Evolutionary conservation across 371 early-diverging fungal species (phyloP), one percentile per base, ranked within the genome.

Genomic region (Mortierella sp.): DNA sequence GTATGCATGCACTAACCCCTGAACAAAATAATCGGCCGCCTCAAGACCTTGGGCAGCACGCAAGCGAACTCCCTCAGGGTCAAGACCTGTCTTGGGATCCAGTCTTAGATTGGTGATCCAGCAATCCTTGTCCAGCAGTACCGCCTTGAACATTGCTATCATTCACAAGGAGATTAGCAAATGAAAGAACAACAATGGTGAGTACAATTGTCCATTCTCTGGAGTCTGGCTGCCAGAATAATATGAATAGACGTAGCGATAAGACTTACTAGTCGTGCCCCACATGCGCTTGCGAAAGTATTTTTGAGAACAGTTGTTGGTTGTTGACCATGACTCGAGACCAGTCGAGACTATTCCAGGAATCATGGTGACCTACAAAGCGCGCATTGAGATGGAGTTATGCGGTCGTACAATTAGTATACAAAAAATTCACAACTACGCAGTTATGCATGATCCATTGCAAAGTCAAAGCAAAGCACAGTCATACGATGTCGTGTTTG

Each of bases 11-110:
- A 71, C 79, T 66, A 86, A 94, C 81, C 97, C 97, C 1, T 96
- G 94, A n/a, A 97, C 91, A 68, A 97, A 92, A 77, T 97, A 98
- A 81, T 97, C 98, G 1, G 97, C 97, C 0, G 98, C 96, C 79
- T 97, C 97, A 14, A 98, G 85, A 0, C 99, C 98, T 77, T 94
- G 93, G 1, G 96, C 94, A 5, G 98, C 97, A 39, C 99, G 88
- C 19, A 99, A 86, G 80, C 95, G 95, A 67, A 94, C 88, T 0
- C 90, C 93, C 0, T 91, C 91, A 10, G 98, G 97, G 79, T 99
- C 99, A 44, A 95, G 85, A 13, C 98, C 98, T 4, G 96, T 97
- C 2, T 85, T 75, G 26, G 93, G 88, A 77, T 98, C 95, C 63
- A 99, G 89, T 85, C 90, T 91, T 89, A 99, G 88, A 76, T 95